A percentile compares a stretch with the other conserved stretches of the same genome.
Evolutionary conservation across 2,329 filamentous ascomycete species (phyloP).

Genomic region (Magnaporthiopsis rhizophila): DNA sequence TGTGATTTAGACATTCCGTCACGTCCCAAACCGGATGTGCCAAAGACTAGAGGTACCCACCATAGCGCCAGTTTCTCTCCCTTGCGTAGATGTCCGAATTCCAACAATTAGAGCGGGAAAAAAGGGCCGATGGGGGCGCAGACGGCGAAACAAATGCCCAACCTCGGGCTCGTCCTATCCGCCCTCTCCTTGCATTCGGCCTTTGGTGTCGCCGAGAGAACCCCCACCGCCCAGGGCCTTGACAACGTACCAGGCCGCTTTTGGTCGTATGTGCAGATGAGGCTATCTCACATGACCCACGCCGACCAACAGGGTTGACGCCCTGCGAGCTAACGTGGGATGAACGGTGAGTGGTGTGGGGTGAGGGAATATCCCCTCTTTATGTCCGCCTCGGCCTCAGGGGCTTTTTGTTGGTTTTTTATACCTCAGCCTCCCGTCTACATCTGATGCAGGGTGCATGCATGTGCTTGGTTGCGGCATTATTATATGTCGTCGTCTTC

Average conservation of each 20-base stretch:
- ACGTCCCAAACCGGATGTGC: neutral
- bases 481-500: neutral
- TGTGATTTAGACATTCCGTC: neutral
- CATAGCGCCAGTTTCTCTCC: neutral
- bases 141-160: neutral
- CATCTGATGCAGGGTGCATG: no score
- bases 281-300: neutral
- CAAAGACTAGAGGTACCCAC: no score
- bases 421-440: neutral
- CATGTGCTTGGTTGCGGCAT: neutral
- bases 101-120: neutral
- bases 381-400: neutral
- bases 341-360: neutral
- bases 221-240: no score
- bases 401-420: no score
- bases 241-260: neutral
- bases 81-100: neutral
- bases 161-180: no score
- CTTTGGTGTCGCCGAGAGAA: neutral
- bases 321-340: neutral
- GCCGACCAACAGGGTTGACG: neutral
- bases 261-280: neutral
- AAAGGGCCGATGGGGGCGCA: neutral
- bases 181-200: neutral
- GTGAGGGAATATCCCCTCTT: neutral